Evolutionary conservation across 345 rosid species (phyloP), one percentile per base, ranked within the genome.

Genomic region (Acer negundo): DNA sequence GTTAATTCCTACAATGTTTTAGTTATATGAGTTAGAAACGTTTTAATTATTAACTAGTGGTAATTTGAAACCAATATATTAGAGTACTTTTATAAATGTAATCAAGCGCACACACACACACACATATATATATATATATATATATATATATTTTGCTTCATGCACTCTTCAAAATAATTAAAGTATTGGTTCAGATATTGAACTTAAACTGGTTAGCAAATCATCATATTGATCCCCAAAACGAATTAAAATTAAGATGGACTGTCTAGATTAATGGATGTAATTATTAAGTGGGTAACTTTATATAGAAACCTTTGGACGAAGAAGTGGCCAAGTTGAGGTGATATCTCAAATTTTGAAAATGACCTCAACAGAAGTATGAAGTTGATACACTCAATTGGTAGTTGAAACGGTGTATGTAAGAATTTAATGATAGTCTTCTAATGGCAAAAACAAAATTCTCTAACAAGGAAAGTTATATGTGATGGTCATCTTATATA

Each of bases 181-280:
- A 49, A 12, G 16, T 2, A 11, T 2, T 49, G 3, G 55, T 3
- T 49, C 38, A 49, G 2, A 49, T 35, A 49, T 49, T 49, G 55
- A 49, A 49, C 55, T 49, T 13, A 12, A 49, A 49, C 2, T 49
- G 58, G 20, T 6, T 53, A 53, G 26, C 26, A 59, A 6, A 9
- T 28, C 26, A 62, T 42, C 15, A 22, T 35, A 75, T 55, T 22
- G 55, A 13, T 38, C 47, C 12, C 11, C 0, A 20, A 59, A 19
- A 10, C 58, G 26, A 68, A 46, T 38, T 67, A 31, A 8, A 17
- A 75, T 65, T 62, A 72, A 80, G 83, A 78, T 80, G 77, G 74
- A 62, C 16, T 78, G 76, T 78, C 81, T 49, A 80, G 67, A 74
- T 83, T 70, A 56, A 73, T 9, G 77, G 77, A 66, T 77, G 74